Conservation (phyloP, 2,329 filamentous ascomycete genomes). For the Cercospora sesami region DNA sequence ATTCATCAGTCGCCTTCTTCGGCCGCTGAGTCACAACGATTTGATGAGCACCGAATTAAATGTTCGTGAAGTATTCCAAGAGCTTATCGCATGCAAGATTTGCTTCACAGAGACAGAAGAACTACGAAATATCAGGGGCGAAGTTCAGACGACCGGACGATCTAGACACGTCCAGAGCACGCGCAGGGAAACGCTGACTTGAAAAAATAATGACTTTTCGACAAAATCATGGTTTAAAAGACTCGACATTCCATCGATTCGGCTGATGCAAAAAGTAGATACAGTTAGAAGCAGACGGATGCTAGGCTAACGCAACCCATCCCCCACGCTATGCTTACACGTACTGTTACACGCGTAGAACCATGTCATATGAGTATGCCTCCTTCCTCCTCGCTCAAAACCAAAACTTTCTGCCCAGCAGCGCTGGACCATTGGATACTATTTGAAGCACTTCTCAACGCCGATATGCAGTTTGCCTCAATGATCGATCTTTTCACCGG, state of each 20-base stretch:
- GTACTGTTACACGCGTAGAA: slow-evolving; percentile 2
- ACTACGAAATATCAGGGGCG: too few species aligned
- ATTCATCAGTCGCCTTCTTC: neutral
- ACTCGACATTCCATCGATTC: neutral
- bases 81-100: neutral
- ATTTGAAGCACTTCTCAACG: neutral
- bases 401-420: neutral
- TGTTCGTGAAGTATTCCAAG: neutral
- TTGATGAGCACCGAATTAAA: neutral
- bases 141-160: too few species aligned
- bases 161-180: neutral
- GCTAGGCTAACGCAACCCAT: neutral
- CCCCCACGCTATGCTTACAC: neutral
- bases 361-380: neutral
- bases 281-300: neutral
- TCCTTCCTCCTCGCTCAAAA: neutral
- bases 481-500: slow-evolving; percentile 9
- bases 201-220: neutral
- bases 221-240: neutral
- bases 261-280: neutral
- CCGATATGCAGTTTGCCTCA: neutral
- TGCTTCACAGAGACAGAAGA: neutral
- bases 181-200: neutral
- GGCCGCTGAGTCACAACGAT: neutral
- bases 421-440: neutral